phyloP scores from a whole-genome alignment of 2,329 filamentous ascomycete genomes.

The Atkinsonella hypoxylon region DNA sequence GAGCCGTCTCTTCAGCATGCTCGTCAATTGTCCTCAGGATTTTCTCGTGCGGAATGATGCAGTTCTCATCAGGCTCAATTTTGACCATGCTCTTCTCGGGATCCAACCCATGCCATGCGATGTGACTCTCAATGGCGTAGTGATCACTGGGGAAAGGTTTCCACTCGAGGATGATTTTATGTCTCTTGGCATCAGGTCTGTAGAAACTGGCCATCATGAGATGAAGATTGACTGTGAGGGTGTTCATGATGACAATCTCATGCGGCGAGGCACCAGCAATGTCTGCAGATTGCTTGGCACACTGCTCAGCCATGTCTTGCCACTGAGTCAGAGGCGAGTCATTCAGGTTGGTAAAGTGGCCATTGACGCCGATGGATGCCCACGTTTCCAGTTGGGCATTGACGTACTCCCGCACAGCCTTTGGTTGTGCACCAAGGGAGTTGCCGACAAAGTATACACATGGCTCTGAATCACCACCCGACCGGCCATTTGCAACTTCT shows the following conservation, averaged over 20 bases:
- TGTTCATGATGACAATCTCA: conserved; percentile 84
- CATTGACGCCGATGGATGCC: conserved; percentile 73
- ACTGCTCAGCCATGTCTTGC: conserved; percentile 67
- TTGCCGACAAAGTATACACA: conserved; percentile 80
- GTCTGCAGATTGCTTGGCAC: conserved; percentile 55
- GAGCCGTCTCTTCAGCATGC: conserved; percentile 59
- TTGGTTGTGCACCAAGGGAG: conserved; percentile 76
- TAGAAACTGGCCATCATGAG: conserved; percentile 79
- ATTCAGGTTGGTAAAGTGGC: conserved; percentile 62
- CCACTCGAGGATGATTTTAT: conserved; percentile 81
- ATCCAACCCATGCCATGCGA: conserved; percentile 56
- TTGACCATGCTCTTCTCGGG: conserved; percentile 59
- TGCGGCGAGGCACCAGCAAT: conserved; percentile 61
- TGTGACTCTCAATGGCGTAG: conserved; percentile 76
- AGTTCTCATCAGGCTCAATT: conserved; percentile 49
- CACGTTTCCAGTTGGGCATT: conserved; percentile 68
- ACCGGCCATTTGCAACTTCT: conserved; percentile 13
- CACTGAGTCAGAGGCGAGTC: conserved; percentile 60
- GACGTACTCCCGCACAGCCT: conserved; percentile 51
- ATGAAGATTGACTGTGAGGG: conserved; percentile 71
- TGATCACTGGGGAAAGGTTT: conserved; percentile 83
- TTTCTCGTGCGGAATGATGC: conserved; percentile 56
- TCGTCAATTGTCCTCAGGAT: conserved; percentile 64
- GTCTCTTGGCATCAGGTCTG: conserved; percentile 46
- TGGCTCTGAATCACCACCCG: conserved; percentile 14